Base-by-base conservation (phyloP, 1,139 yeast genomes). In the Pneumocystis canis region DNA sequence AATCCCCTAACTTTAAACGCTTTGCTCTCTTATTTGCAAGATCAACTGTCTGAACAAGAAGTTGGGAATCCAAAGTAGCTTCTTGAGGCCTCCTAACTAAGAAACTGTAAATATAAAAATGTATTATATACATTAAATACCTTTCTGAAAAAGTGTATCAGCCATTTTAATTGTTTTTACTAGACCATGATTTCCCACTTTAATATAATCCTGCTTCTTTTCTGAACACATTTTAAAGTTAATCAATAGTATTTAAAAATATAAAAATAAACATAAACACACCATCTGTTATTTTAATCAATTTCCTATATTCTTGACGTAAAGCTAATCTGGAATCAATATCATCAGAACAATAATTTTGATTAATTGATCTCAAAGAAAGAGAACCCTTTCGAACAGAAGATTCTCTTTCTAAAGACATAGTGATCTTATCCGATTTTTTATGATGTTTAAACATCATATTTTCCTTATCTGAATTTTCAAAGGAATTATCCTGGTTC, bases 1-100 rank as follows among this genome's bases (percentile, higher is more conserved):
- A 60, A 30, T 37, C 53, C 16, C 66, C 66, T 18, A 60, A 54
- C 40, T 63, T 65, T 58, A 65, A 41, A 6, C 63, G 61, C 25
- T 63, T 63, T 31, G 65, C 62, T 41, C 59, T 64, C 30, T 40
- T 47, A n/a, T 59, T 63, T 20, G 66, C 65, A 33, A 65, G 59
- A 35, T 58, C 63, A 18, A 60, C 66, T 7, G 65, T 62, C 40
- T 60, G 60, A 11, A 64, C 61, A 25, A 65, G 60, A 18, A 65
- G 60, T 16, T 58, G 40, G 11, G 66, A 65, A 59, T 65, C 66
- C 11, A 65, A 60, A 16, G 66, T 47, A 18, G 66, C 66, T 41
- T 65, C 66, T 20, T 61, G 63, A 3, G 66, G 66, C 5, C 41
- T 5, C 14, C 14, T 57, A 25, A 57, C 59, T 57, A 47, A 47